Evolutionary conservation across 345 rosid genomes (phyloP).

Genomic region (Bruguiera parviflora): DNA sequence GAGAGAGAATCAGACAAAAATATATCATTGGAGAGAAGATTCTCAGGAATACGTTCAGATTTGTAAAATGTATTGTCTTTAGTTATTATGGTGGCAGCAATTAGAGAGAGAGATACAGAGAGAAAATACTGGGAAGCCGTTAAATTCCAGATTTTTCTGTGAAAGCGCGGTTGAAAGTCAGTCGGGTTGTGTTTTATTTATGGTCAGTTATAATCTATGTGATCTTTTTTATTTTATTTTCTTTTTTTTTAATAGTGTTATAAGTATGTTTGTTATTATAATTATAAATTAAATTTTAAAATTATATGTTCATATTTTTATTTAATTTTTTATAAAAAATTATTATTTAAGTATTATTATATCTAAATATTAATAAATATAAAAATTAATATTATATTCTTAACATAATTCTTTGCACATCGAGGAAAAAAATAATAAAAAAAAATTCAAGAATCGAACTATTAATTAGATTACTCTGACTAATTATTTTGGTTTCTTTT

Average conservation of each 20-base stretch:
- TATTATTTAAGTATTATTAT: too few species aligned
- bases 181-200: constrained; percentile 20
- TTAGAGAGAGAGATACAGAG: background rate
- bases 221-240: background rate
- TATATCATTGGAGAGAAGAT: constrained; percentile 31
- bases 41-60: constrained; percentile 27
- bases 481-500: background rate
- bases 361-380: too few species aligned
- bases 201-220: background rate
- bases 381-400: too few species aligned
- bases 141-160: constrained; percentile 44
- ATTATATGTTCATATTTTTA: too few species aligned
- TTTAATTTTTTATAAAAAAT: too few species aligned
- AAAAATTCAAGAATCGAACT: too few species aligned
- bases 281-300: too few species aligned
- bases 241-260: too few species aligned
- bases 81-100: background rate
- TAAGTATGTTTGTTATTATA: too few species aligned
- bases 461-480: too few species aligned
- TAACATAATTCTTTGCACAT: too few species aligned
- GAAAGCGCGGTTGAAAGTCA: constrained; percentile 36
- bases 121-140: constrained; percentile 14
- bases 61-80: background rate
- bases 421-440: too few species aligned
- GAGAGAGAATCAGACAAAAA: constrained; percentile 13